Evolutionary conservation across 2,329 filamentous ascomycete genomes (phyloP).

Genomic region (Bipolaris gigantea): DNA sequence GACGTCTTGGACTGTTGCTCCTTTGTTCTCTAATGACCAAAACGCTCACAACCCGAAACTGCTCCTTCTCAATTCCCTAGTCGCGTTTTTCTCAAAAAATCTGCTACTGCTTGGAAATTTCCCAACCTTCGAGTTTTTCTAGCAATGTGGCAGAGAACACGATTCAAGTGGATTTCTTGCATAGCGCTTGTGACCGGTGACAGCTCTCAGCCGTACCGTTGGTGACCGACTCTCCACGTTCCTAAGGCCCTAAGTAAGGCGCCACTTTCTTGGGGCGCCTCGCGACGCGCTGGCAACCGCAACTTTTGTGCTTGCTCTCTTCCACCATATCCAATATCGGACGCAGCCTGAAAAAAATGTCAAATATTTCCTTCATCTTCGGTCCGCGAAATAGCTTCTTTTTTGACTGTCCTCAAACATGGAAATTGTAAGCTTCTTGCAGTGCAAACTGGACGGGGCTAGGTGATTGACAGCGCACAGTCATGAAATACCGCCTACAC

Average conservation of each 20-base stretch:
- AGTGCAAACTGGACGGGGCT: slow-evolving; percentile 13
- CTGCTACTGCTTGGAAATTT: no score
- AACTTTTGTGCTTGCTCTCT: background rate
- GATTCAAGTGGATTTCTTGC: no score
- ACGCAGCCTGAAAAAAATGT: slow-evolving; percentile 21
- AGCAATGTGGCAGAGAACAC: no score
- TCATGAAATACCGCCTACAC: slow-evolving; percentile 38
- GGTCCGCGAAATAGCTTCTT: slow-evolving; percentile 43
- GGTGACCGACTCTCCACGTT: background rate
- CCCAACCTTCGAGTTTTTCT: no score
- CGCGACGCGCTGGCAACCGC: background rate
- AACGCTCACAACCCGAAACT: no score
- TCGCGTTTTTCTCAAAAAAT: no score
- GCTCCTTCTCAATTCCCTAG: no score
- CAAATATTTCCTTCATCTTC: slow-evolving; percentile 41
- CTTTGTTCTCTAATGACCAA: background rate
- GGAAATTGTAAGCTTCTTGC: slow-evolving; percentile 37
- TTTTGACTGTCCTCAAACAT: slow-evolving; percentile 42
- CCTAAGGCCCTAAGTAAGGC: slow-evolving; percentile 2
- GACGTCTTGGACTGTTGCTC: background rate
- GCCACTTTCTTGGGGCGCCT: slow-evolving; percentile 7
- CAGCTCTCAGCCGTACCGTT: background rate
- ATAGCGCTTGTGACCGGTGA: background rate
- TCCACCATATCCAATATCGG: background rate
- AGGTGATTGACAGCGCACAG: slow-evolving; percentile 22